Conservation (phyloP, 345 rosid species). For the Eucalyptus sideroxylon region DNA sequence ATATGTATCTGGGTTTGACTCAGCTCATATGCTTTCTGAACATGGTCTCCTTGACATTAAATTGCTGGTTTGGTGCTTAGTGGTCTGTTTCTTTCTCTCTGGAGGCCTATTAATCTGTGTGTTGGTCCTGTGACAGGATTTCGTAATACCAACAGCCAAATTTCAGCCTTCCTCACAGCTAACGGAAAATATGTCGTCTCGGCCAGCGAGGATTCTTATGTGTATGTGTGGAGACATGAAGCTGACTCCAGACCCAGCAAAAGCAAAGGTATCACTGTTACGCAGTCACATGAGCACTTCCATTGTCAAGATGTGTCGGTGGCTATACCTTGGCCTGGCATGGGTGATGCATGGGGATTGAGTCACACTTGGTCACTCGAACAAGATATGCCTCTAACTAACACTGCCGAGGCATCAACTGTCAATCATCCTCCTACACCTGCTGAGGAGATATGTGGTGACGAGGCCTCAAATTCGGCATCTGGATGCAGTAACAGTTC, state of each 20-base stretch:
- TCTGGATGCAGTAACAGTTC: constrained; percentile 36
- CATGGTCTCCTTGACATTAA: not conserved
- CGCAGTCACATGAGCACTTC: constrained; percentile 75
- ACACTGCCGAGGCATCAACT: constrained; percentile 40
- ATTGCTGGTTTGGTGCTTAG: not conserved
- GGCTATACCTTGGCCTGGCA: constrained; percentile 92
- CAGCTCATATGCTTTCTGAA: not conserved
- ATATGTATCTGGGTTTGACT: not conserved
- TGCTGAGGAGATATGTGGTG: constrained; percentile 34
- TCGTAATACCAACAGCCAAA: constrained; percentile 84
- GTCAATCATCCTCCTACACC: constrained; percentile 84
- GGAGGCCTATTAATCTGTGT: not conserved
- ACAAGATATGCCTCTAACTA: constrained; percentile 25
- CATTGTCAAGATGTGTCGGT: constrained; percentile 81
- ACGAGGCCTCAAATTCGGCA: constrained; percentile 24
- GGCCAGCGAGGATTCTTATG: constrained; percentile 96
- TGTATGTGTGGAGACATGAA: constrained; percentile 88
- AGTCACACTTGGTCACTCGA: constrained; percentile 19
- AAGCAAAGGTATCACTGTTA: constrained; percentile 53
- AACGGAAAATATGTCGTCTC: constrained; percentile 78
- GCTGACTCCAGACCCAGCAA: constrained; percentile 67
- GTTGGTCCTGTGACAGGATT: constrained; percentile 45
- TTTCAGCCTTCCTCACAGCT: constrained; percentile 71
- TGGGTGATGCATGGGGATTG: constrained; percentile 36
- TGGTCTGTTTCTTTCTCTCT: not conserved